Evolutionary conservation across 306 rosid genomes (phyloP).

Genomic region (Pyrus betulifolia): DNA sequence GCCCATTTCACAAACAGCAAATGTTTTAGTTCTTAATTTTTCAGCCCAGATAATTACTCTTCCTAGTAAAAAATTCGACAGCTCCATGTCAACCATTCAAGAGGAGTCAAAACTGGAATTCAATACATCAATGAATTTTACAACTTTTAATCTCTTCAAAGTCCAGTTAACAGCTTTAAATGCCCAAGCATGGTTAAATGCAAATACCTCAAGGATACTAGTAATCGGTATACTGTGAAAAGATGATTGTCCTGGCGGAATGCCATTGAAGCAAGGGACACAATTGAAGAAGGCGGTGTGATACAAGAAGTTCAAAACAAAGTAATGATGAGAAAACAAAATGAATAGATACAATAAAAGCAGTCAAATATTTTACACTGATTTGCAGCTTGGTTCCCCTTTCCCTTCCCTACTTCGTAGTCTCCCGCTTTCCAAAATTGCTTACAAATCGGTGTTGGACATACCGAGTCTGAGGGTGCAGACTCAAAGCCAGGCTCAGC

Average conservation of each 20-base stretch:
- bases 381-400: conserved; percentile 30
- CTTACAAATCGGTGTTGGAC: conserved; percentile 54
- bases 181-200: neutral
- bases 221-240: no score
- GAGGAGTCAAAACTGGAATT: neutral
- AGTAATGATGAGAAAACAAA: neutral
- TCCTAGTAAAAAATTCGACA: neutral
- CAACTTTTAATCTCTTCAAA: neutral
- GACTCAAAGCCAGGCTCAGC: conserved; percentile 30
- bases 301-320: neutral
- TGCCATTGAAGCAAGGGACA: neutral
- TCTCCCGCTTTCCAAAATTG: conserved; percentile 94
- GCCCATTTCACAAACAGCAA: neutral
- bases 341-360: neutral
- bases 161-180: neutral
- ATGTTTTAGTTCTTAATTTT: neutral
- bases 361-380: conserved; percentile 38
- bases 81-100: neutral
- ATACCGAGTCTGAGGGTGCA: conserved; percentile 23
- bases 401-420: conserved; percentile 34
- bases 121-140: neutral
- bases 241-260: neutral
- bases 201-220: neutral
- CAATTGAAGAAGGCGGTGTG: neutral
- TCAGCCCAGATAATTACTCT: neutral